These are phyloP conservation scores for Lachnellula hyalina DNA, from an alignment of 2,329 filamentous ascomycete genomes.

Conservation along the genomic window DNA sequence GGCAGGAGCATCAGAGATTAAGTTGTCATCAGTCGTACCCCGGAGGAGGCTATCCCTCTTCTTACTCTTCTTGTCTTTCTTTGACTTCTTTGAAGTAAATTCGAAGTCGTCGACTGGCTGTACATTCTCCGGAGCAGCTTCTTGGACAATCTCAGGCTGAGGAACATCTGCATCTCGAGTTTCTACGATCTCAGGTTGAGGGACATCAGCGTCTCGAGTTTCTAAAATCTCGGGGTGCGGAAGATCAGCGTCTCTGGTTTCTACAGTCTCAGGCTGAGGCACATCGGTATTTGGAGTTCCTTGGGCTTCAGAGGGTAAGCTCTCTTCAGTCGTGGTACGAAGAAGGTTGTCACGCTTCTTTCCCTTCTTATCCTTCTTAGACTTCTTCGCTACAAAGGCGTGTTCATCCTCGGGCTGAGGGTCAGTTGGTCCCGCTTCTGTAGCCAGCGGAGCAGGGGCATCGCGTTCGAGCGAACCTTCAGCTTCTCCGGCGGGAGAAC, in stretches of 20 bases:
- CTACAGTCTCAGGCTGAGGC: background rate
- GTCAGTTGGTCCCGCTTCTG: slow-evolving; percentile 1
- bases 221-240: too few species aligned
- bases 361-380: slow-evolving; percentile 23
- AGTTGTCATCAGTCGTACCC: background rate
- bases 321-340: background rate
- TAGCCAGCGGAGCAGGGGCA: background rate
- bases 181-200: background rate
- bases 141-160: background rate
- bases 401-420: slow-evolving; percentile 17
- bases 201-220: background rate
- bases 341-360: slow-evolving; percentile 4
- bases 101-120: background rate
- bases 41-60: slow-evolving; percentile 4
- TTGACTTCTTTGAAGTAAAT: slow-evolving; percentile 33
- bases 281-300: background rate
- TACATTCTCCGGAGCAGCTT: background rate
- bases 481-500: slow-evolving; percentile 4
- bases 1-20: background rate
- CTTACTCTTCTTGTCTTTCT: slow-evolving; percentile 36
- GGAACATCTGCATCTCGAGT: background rate
- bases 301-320: background rate
- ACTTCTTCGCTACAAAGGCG: slow-evolving; percentile 11
- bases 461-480: slow-evolving; percentile 1
- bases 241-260: background rate